Evolutionary conservation across 371 early-diverging fungal genomes (phyloP).

Genomic region (Lichtheimia corymbifera): DNA sequence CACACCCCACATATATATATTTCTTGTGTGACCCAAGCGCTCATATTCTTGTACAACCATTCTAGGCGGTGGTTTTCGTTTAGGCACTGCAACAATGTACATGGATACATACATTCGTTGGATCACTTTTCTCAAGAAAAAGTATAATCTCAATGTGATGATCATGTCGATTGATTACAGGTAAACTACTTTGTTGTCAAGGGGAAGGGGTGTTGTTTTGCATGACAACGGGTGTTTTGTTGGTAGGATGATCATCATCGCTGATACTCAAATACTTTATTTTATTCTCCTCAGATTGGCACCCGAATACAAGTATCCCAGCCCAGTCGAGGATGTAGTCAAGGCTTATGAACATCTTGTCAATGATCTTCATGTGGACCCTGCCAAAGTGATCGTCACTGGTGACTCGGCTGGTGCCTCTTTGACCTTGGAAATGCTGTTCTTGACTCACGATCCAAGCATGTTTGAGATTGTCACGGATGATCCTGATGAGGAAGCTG

Average conservation of each 20-base stretch:
- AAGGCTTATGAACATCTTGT: slow-evolving; percentile 41
- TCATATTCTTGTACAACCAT: slow-evolving; percentile 1
- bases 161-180: slow-evolving; percentile 50
- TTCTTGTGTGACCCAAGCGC: neutral
- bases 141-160: slow-evolving; percentile 32
- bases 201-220: neutral
- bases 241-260: no score
- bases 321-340: slow-evolving; percentile 44
- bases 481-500: slow-evolving; percentile 22
- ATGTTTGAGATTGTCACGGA: slow-evolving; percentile 46
- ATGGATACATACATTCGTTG: slow-evolving; percentile 46
- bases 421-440: slow-evolving; percentile 36
- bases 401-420: slow-evolving; percentile 44
- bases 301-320: slow-evolving; percentile 44
- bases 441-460: slow-evolving; percentile 43
- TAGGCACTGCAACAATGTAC: slow-evolving; percentile 33
- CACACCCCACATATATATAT: neutral
- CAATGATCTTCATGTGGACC: slow-evolving; percentile 23
- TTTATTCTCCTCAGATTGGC: slow-evolving; percentile 27
- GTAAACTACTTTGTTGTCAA: slow-evolving; percentile 7
- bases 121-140: slow-evolving; percentile 36
- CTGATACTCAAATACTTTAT: neutral
- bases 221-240: no score
- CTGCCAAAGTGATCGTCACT: slow-evolving; percentile 29
- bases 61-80: slow-evolving; percentile 41